Evolutionary conservation across 1,284 basidiomycete genomes (phyloP), one percentile per base, ranked within the genome.

Genomic region (Austroboletus olivaceoglutinosus): DNA sequence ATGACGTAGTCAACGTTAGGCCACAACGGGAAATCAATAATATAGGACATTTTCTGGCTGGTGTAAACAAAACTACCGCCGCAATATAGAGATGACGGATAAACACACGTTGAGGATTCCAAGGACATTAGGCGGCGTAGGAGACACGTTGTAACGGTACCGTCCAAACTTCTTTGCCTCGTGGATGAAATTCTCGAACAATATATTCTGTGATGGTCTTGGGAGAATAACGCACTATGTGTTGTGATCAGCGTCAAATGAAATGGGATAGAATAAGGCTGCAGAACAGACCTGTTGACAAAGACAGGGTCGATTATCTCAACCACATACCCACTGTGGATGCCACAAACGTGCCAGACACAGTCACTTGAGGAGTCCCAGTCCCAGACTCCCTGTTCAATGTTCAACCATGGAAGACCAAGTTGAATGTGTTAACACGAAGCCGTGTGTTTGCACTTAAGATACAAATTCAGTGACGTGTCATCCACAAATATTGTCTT

Each of bases 81-180:
- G 53, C 46, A 37, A 29, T 48, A 15, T 22, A 58, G 45, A 43
- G 57, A 39, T 46, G 45, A 41, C 45, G 48, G 22, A 23, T 43
- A 42, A 36, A 43, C 13, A 39, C 53, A 43, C 19, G 47, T 47
- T 50, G 39, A 37, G 52, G 45, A 52, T 62, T 40, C 36, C 21
- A 19, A 40, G 46, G 31, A 31, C 16, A 51, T 57, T 43, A 54
- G 49, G 46, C 27, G 43, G 41, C 27, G n/a, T 29, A 49, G 16
- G 6, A 18, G 29, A 30, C 57, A 62, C 50, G 60, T 48, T 55
- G 48, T 5, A 46, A 38, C 34, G 53, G 23, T 45, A 47, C 61
- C 25, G 19, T 43, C 34, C 18, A 36, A 19, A 12, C 49, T 64
- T 64, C 49, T 60, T 43, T 48, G 57, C 58, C 61, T 62, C 54